A percentile compares a stretch with the other conserved stretches of the same genome.
Evolutionary conservation across 306 rosid genomes (phyloP).

Genomic region (Acacia crassicarpa): DNA sequence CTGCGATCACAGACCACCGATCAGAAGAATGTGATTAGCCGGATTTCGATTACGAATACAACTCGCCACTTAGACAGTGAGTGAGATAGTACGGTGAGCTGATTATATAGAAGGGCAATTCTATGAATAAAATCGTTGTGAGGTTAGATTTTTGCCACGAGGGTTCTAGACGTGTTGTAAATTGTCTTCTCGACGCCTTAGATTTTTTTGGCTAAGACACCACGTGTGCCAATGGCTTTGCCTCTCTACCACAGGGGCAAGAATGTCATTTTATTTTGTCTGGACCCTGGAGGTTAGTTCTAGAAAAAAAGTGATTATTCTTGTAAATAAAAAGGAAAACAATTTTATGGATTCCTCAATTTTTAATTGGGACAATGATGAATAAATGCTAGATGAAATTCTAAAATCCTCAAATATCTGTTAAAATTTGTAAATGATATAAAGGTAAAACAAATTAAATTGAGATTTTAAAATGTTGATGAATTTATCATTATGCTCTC

Average conservation of each 20-base stretch:
- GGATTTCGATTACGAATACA: background rate
- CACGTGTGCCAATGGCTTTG: background rate
- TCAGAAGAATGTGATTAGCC: background rate
- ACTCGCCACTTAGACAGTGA: background rate
- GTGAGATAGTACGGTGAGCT: fast-evolving
- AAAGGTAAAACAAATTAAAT: too few relatives aligned
- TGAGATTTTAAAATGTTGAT: too few relatives aligned
- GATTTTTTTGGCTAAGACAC: background rate
- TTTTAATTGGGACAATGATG: too few relatives aligned
- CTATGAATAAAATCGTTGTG: background rate
- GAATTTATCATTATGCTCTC: too few relatives aligned
- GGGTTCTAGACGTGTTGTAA: background rate
- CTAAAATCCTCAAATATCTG: too few relatives aligned
- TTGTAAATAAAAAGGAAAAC: background rate
- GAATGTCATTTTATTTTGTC: background rate
- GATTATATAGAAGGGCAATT: background rate
- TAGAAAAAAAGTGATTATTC: background rate
- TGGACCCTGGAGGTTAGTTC: background rate
- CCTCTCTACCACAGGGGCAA: background rate
- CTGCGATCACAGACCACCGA: background rate
- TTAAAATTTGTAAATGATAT: too few relatives aligned
- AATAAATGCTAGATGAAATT: too few relatives aligned
- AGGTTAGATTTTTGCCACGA: background rate
- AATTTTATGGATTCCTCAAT: too few relatives aligned
- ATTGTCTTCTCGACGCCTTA: too few relatives aligned